Percentiles rank a stretch among this genome's conserved stretches.
Evolutionary conservation across 305 asterid species (phyloP).

Genomic region (Nicotiana rustica): DNA sequence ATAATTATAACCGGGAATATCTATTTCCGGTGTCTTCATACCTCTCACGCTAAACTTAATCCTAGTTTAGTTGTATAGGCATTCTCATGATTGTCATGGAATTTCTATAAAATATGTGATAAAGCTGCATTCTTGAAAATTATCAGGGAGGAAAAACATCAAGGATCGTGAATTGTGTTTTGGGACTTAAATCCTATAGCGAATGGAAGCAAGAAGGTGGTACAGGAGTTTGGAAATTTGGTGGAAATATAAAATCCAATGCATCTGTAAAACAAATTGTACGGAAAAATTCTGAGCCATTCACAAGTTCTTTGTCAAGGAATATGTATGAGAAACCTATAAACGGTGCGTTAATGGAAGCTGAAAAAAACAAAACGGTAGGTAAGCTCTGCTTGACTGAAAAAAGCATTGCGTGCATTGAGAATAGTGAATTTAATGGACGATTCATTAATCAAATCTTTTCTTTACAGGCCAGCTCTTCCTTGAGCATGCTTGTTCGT

Average conservation of each 20-base stretch:
- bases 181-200: conserved; percentile 85
- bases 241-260: conserved; percentile 75
- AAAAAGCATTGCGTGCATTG: conserved; percentile 29
- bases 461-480: conserved; percentile 69
- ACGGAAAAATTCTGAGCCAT: conserved; percentile 85
- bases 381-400: conserved; percentile 36
- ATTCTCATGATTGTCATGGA: conserved; percentile 22
- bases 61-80: not conserved
- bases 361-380: conserved; percentile 60
- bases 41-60: not conserved
- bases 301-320: conserved; percentile 68
- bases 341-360: conserved; percentile 48
- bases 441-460: conserved; percentile 33
- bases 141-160: conserved; percentile 95
- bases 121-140: conserved; percentile 31
- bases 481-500: conserved; percentile 82
- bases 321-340: conserved; percentile 59
- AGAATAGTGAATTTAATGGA: conserved; percentile 31
- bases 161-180: conserved; percentile 82
- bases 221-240: conserved; percentile 89
- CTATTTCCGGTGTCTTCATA: not conserved
- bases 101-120: conserved; percentile 14
- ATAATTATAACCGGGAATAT: not conserved
- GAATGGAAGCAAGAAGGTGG: conserved; percentile 93
- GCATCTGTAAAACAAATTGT: conserved; percentile 72